Percentiles rank a stretch among this genome's conserved stretches.
phyloP scores from a whole-genome alignment of 805 yeast genomes.

The Kodamaea neixiangensis region DNA sequence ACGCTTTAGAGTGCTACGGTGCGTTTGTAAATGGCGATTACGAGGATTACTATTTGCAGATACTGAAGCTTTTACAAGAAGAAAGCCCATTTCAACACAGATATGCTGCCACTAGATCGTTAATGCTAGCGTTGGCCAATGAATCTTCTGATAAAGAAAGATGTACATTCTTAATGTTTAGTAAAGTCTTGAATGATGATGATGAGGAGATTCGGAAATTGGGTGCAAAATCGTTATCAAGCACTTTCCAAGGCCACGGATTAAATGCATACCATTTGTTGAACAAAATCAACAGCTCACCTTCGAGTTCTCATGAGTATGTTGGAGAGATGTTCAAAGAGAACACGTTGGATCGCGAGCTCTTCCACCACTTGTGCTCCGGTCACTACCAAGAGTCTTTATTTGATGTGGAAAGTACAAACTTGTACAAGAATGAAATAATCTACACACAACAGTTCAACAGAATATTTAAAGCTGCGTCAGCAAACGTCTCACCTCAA shows the following conservation, averaged over 20 bases:
- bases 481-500: background rate
- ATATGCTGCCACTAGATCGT: constrained; percentile 46
- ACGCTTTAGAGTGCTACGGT: constrained; percentile 54
- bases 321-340: background rate
- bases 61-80: constrained; percentile 38
- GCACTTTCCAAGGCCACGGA: background rate
- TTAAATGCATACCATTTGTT: constrained; percentile 10
- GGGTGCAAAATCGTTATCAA: constrained; percentile 46
- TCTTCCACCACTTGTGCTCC: constrained; percentile 6
- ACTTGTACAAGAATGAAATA: constrained; percentile 59
- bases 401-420: constrained; percentile 68
- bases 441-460: constrained; percentile 12
- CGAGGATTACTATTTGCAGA: constrained; percentile 9
- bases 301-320: constrained; percentile 17
- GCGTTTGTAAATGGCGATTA: constrained; percentile 27
- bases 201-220: constrained; percentile 57
- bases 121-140: constrained; percentile 24
- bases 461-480: background rate
- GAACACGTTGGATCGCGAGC: background rate
- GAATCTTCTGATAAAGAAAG: background rate
- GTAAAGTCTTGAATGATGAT: constrained; percentile 59
- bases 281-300: constrained; percentile 1
- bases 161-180: constrained; percentile 20
- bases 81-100: constrained; percentile 48
- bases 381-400: constrained; percentile 26